These are phyloP conservation scores for Zea luxurians DNA, from an alignment of 176 grass and related monocot genomes.

Conservation along the genomic window DNA sequence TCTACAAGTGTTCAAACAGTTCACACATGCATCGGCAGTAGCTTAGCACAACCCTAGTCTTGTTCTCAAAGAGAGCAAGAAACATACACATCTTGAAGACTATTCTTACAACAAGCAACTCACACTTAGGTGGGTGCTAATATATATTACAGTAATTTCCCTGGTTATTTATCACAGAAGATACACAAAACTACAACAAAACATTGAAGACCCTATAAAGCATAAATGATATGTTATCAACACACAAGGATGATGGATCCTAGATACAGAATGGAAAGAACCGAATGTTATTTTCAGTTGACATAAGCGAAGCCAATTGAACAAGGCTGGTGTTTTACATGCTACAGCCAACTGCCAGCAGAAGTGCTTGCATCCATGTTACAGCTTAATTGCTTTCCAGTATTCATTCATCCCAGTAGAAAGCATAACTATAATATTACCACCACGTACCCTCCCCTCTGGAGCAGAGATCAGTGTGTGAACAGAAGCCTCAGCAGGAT, in stretches of 20 bases:
- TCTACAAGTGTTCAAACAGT: neutral
- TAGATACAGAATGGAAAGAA: neutral
- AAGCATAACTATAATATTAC: conserved; percentile 44
- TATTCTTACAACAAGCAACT: conserved; percentile 9
- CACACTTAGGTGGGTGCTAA: neutral
- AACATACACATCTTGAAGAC: neutral
- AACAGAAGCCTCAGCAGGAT: neutral
- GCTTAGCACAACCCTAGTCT: neutral
- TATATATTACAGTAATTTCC: conserved; percentile 9
- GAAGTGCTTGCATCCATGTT: neutral
- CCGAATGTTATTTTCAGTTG: conserved; percentile 1
- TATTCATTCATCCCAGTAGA: conserved; percentile 12
- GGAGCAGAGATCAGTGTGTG: conserved; percentile 23
- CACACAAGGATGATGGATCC: neutral
- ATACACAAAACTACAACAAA: conserved; percentile 20
- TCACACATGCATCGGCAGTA: neutral
- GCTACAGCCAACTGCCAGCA: conserved; percentile 35
- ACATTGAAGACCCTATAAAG: neutral
- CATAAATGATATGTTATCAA: conserved; percentile 16
- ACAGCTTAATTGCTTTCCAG: neutral
- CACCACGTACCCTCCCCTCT: conserved; percentile 63
- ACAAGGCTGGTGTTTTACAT: neutral
- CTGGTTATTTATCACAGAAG: conserved; percentile 38
- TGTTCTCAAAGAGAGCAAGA: neutral
- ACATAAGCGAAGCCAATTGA: neutral